Conservation (phyloP, 257 asterid species). For the Hygrophila difformis region DNA sequence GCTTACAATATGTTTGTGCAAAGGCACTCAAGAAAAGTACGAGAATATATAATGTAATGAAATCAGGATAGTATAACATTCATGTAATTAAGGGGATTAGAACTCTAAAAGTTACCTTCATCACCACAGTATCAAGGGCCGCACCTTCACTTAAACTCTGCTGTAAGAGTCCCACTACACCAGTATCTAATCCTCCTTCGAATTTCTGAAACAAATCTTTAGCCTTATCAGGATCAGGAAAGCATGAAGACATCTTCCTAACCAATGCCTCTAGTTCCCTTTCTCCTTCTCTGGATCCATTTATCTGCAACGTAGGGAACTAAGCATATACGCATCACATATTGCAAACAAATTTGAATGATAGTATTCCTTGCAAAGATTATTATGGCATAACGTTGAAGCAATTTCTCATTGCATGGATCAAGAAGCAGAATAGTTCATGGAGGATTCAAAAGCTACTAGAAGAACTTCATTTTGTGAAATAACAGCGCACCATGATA, state of each 20-base stretch:
- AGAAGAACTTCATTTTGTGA: slow-evolving; percentile 9
- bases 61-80: background rate
- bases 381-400: background rate
- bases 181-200: slow-evolving; percentile 31
- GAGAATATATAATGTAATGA: slow-evolving; percentile 2
- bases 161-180: slow-evolving; percentile 26
- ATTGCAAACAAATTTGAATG: slow-evolving; percentile 4
- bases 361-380: slow-evolving; percentile 1
- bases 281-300: slow-evolving; percentile 35
- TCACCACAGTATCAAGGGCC: slow-evolving; percentile 30
- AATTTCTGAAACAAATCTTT: slow-evolving; percentile 52
- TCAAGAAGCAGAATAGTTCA: slow-evolving; percentile 5
- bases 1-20: background rate
- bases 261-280: slow-evolving; percentile 39
- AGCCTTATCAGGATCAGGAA: slow-evolving; percentile 64
- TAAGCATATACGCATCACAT: slow-evolving; percentile 6
- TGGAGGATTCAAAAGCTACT: background rate
- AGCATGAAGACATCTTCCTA: slow-evolving; percentile 56
- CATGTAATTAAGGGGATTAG: slow-evolving; percentile 8
- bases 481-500: no score
- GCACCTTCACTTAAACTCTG: slow-evolving; percentile 34
- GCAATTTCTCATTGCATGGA: background rate
- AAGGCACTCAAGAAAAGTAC: background rate
- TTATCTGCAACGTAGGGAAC: slow-evolving; percentile 31
- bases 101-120: slow-evolving; percentile 33